Conservation (phyloP, 768 basidiomycete species). For the Termitomyces sp. region DNA sequence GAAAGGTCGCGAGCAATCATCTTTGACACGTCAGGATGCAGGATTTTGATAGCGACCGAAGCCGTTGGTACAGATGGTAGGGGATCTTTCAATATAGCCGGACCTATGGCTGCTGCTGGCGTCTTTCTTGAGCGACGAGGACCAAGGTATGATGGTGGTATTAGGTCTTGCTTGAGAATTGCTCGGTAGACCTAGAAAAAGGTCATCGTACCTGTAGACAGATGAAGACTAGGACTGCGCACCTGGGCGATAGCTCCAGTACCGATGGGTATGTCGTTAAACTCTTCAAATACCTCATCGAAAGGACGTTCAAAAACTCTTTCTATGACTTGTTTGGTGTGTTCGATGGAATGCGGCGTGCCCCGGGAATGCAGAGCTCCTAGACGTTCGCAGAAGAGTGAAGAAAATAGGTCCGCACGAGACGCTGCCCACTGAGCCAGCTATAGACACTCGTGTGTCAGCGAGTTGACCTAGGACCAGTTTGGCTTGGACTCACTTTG, state of each 20-base stretch:
- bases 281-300: constrained; percentile 85
- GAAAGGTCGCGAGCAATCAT: constrained; percentile 84
- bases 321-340: constrained; percentile 82
- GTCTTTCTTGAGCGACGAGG: constrained; percentile 58
- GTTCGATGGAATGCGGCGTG: constrained; percentile 68
- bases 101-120: constrained; percentile 38
- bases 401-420: constrained; percentile 88
- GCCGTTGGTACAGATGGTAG: constrained; percentile 74
- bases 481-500: constrained; percentile 54
- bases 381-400: constrained; percentile 75
- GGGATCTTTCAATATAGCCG: constrained; percentile 57
- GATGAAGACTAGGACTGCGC: constrained; percentile 6
- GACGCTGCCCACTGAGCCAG: constrained; percentile 99
- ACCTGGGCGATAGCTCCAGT: constrained; percentile 97
- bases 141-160: constrained; percentile 79
- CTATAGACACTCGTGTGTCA: constrained; percentile 31
- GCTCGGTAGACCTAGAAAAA: constrained; percentile 76
- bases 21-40: constrained; percentile 82
- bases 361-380: constrained; percentile 87
- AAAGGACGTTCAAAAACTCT: constrained; percentile 79
- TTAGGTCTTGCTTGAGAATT: constrained; percentile 73
- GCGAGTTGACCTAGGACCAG: background rate
- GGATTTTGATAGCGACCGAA: constrained; percentile 91
- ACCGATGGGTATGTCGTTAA: constrained; percentile 86
- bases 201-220: background rate